Evolutionary conservation across 1,284 basidiomycete species (phyloP), one percentile per base, ranked within the genome.

Genomic region (Tranzscheliella williamsii): DNA sequence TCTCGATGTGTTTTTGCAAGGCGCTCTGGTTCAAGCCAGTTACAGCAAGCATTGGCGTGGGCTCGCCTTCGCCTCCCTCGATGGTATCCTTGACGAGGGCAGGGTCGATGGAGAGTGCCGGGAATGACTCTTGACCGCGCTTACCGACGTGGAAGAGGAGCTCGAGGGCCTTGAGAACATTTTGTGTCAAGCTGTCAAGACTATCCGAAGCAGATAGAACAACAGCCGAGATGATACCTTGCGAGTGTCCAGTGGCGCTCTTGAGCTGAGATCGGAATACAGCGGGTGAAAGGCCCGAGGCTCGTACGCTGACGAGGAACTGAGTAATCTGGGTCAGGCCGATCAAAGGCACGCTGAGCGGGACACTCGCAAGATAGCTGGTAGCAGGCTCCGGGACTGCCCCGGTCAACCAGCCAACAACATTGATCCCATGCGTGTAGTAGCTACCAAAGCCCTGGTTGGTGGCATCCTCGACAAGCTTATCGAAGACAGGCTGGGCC

Each of bases 121-220:
- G 94, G 85, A 98, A 98, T 16, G 87, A 86, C 76, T 92, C 87
- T 80, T 96, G 92, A 31, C 90, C 92, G 50, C 93, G 88, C 58
- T 93, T 85, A 69, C 92, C 91, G 67, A 89, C 88, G 82, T 87
- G 93, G 84, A 97, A 94, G 31, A 95, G 85, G 85, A 93, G 93
- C 69, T 83, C 87, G 67, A 95, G 79, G 22, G 91, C 90, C 79
- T 94, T 93, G 76, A 83, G 81, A 15, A 86, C 84, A 79, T 96
- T 94, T 56, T 81, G 79, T 43, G 83, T 79, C 78, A 91, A 89
- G 4, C 85, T 85, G 40, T 88, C 86, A 68, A 87, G 86, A 31
- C 85, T 85, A 26, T 83, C 82, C 15, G 91, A 94, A 2, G 91
- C 66, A 18, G 92, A 84, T 66, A 96, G 85, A 23, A 86, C 87